Evolutionary conservation across 1,284 basidiomycete species (phyloP).

Genomic region (Ceratobasidium sp.): DNA sequence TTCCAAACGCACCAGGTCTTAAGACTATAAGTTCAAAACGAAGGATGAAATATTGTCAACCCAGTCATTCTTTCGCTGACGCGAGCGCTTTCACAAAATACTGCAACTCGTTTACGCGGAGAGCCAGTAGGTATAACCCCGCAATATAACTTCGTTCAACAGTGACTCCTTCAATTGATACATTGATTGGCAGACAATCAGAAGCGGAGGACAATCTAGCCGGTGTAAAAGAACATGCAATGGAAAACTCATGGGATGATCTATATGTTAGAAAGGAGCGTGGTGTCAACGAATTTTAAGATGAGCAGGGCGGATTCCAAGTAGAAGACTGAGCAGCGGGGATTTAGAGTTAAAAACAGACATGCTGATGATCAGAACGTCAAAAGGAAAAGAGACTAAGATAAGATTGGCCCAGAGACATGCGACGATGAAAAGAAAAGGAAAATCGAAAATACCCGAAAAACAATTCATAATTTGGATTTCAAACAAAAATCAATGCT

Average conservation of each 20-base stretch:
- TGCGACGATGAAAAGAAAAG: conserved; percentile 1
- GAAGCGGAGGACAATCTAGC: neutral
- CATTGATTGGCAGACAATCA: conserved; percentile 17
- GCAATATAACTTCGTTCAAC: neutral
- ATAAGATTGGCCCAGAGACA: neutral
- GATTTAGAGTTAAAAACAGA: neutral
- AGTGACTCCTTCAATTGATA: conserved; percentile 8
- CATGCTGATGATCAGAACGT: neutral
- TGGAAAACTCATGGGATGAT: conserved; percentile 16
- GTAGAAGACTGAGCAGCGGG: conserved; percentile 9
- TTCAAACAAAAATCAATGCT: neutral
- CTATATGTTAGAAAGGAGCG: neutral
- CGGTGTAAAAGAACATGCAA: neutral
- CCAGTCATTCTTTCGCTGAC: too few relatives aligned
- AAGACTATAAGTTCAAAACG: too few relatives aligned
- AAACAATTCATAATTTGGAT: neutral
- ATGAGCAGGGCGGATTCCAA: conserved; percentile 26
- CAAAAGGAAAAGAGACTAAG: conserved; percentile 5
- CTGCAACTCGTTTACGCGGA: too few relatives aligned
- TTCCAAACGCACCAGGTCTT: too few relatives aligned
- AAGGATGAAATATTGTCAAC: too few relatives aligned
- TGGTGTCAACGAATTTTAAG: neutral
- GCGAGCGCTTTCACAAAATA: too few relatives aligned
- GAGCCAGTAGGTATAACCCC: too few relatives aligned
- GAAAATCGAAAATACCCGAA: neutral